These are phyloP conservation scores for Eucalyptus urophylla DNA, from an alignment of 345 rosid genomes.

Conservation along the genomic window DNA sequence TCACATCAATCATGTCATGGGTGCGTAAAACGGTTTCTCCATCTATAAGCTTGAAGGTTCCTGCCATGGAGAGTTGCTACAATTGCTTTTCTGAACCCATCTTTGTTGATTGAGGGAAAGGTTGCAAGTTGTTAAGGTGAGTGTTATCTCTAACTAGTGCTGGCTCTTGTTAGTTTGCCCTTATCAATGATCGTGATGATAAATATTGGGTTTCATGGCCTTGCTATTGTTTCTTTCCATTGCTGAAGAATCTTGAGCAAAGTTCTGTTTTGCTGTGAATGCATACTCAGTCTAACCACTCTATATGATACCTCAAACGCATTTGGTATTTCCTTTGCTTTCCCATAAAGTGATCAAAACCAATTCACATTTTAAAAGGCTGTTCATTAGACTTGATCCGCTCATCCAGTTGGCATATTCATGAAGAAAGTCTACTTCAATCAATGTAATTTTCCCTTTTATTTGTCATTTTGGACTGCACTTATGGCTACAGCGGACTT, in stretches of 20 bases:
- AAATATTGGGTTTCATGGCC: neutral
- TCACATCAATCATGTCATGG: neutral
- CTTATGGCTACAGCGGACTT: too few relatives aligned
- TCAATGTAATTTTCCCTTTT: too few relatives aligned
- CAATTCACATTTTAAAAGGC: neutral
- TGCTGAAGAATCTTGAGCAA: too few relatives aligned
- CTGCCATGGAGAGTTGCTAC: too few relatives aligned
- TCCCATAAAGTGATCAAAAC: neutral
- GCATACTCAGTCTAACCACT: too few relatives aligned
- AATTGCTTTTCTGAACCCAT: neutral
- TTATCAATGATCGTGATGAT: neutral
- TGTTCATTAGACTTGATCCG: too few relatives aligned
- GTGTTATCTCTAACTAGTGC: neutral
- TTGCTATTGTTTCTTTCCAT: too few relatives aligned
- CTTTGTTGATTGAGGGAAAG: too few relatives aligned
- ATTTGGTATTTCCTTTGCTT: neutral
- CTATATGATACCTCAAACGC: neutral
- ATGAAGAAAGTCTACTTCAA: too few relatives aligned
- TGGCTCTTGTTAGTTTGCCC: neutral
- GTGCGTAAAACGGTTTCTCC: rapidly evolving
- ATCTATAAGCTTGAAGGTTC: neutral
- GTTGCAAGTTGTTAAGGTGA: neutral
- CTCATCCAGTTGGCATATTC: too few relatives aligned
- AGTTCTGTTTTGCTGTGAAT: too few relatives aligned
- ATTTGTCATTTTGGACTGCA: too few relatives aligned